Base-by-base conservation (phyloP, 1,284 basidiomycete species). In the Kwoniella shivajii region DNA sequence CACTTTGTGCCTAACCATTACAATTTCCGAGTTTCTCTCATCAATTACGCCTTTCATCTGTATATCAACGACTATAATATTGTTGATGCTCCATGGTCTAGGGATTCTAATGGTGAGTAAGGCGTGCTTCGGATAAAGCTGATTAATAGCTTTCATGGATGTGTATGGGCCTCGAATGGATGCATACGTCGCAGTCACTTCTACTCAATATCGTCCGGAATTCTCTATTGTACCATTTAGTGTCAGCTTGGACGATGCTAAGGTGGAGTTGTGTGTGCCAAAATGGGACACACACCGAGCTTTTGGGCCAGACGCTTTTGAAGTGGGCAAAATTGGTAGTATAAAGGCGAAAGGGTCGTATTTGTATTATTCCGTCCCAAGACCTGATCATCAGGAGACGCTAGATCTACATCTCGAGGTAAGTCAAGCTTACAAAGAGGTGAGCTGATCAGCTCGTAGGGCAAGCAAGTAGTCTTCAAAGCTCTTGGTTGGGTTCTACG, bases 61-160 rank as follows among this genome's bases (percentile, higher is more conserved):
- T 92, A 89, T 71, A 85, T 89, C 58, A 97, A 96, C 70, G 93
- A 97, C 73, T 90, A 92, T 69, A 96, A 97, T 72, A 91, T 97
- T 70, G 89, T 97, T 56, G 91, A 94, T 79, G 88, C 88, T 61
- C 91, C 92, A 1, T 78, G 87, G 27, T 81, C 86, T 47, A 80
- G 79, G 52, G 87, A 91, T 18, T 87, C 89, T 62, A 96, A 96
- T 73, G 86, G 92, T 90, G 67, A 60, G 77, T 64, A 50, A 16
- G 36, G 29, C 33, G 13, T 56, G 33, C 16, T 2, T 6, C 29
- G 46, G 5, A 30, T 1, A 31, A 11, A 20, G 50, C 31, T 50
- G 60, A 22, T 59, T 56, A 13, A 33, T 39, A 93, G 92, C 88
- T n/a, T 77, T 93, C 55, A 76, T 94, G 30, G 86, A 84, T 20